Evolutionary conservation across 176 grass and related monocot species (phyloP), one percentile per base, ranked within the genome.

Genomic region (Pharus latifolius): DNA sequence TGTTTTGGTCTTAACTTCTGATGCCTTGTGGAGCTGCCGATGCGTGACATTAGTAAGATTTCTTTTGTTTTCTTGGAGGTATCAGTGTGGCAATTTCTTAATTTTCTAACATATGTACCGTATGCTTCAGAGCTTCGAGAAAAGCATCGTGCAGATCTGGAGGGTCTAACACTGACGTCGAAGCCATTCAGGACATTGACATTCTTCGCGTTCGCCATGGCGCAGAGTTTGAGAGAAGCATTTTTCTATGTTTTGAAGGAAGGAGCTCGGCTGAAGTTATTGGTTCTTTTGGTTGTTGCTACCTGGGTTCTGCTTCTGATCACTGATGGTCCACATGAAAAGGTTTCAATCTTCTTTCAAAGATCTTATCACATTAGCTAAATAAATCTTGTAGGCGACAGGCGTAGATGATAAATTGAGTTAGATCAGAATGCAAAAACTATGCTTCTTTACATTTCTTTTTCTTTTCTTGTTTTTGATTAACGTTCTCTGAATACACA

Each of bases 141-240:
- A 69, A 94, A 88, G 69, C 89, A 99, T 77, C 83, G 53, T 29
- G 5, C 55, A 6, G 90, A 99, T 50, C 61, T 89, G 29, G 58
- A 94, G 68, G 77, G 73, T 30, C 67, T 99, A 63, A 88, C 95
- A 26, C 67, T 99, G 57, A 67, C 78, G 65, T 88, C 84, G 10
- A 72, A 72, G 42, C 95, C 95, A 66, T 65, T 86, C 73, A 94
- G 69, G 78, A 99, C 82, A 45, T 47, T 85, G 20, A 25, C 47
- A 54, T 81, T 91, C 33, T 99, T 99, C 70, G 45, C 68, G 44
- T 80, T 94, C 56, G 90, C 90, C 31, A 73, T 83, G 55, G 57
- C 68, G n/a, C 81, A 86, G 68, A 83, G 76, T 81, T 60, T 91
- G 40, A 69, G 64, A 80, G 78, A 63, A 51, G 76, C 78, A 49